Base-by-base conservation (phyloP, 306 rosid species). In the Prunus armeniaca region DNA sequence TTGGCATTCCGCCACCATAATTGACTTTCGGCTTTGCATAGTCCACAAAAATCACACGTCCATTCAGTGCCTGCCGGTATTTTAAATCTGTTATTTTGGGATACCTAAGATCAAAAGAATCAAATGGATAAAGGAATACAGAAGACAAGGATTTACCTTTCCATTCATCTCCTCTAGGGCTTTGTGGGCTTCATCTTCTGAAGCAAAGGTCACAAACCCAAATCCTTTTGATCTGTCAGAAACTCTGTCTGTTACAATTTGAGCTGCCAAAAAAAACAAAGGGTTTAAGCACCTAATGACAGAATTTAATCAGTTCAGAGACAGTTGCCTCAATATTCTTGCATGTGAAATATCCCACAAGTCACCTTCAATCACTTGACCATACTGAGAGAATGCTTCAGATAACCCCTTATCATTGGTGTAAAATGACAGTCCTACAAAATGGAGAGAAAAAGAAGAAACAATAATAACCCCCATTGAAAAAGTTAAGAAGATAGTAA, bases 341-440 rank as follows among this genome's bases (percentile, higher is more conserved):
- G 66, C 67, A 81, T 10, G 15, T 72, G 18, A 69, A 75, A 47
- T 47, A 63, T 15, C 63, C 15, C 69, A n/a, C 54, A 34, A 76
- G 72, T 81, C 76, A 90, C 97, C 96, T 80, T 94, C 98, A 75
- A 94, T 9, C 80, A 94, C 96, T 90, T 94, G 97, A 62, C 97
- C 97, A 18, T 81, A 80, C 61, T 81, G 76, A 71, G 95, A 91
- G 74, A 94, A 94, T 24, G 88, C 92, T 78, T 94, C 98, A 18
- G 96, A 80, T 55, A 94, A 80, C 71, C 89, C 89, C 32, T 86
- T 76, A 62, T 92, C 96, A 5, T 88, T 91, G 5, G 96, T 87
- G 83, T 81, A 76, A 72, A 82, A 90, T 38, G 98, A 86, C 45
- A 94, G 81, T 77, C 97, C 98, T 94, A 82, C 78, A 78, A 80